Percentiles rank a stretch among this genome's conserved stretches.
These are phyloP conservation scores for Chlorella sorokiniana DNA, from an alignment of 139 green algal genomes.

Conservation along the genomic window DNA sequence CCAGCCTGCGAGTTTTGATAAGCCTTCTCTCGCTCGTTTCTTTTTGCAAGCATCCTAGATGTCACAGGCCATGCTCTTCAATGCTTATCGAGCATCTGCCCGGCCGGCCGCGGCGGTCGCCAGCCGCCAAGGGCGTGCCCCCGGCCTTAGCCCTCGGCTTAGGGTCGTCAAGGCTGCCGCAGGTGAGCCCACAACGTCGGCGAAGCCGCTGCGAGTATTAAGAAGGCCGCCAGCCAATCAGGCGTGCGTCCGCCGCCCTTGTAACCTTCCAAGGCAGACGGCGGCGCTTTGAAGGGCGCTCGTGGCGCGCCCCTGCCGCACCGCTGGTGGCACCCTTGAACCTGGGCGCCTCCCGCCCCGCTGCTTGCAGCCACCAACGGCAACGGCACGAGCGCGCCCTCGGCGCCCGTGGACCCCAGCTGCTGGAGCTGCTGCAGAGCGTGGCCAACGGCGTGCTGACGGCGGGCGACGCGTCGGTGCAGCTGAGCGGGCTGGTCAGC, in stretches of 20 bases:
- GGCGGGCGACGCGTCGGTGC: conserved; percentile 29
- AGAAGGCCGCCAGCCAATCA: too few relatives aligned
- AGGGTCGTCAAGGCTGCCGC: neutral
- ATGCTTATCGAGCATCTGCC: too few relatives aligned
- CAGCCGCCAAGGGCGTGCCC: too few relatives aligned
- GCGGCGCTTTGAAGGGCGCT: neutral
- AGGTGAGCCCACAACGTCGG: neutral
- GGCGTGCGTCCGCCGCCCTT: too few relatives aligned
- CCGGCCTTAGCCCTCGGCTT: neutral
- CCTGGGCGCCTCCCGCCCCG: neutral
- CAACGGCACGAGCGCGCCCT: neutral
- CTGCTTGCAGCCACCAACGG: conserved; percentile 6
- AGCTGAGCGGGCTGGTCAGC: conserved; percentile 33
- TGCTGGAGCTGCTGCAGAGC: conserved; percentile 39
- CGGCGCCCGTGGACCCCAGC: neutral
- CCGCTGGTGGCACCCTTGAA: too few relatives aligned
- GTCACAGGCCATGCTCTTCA: too few relatives aligned
- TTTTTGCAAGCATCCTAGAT: too few relatives aligned
- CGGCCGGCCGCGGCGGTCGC: too few relatives aligned
- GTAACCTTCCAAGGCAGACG: too few relatives aligned
- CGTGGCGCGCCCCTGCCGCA: neutral
- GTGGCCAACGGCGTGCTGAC: conserved; percentile 38
- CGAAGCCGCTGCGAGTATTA: too few relatives aligned
- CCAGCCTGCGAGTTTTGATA: too few relatives aligned
- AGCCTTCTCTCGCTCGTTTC: too few relatives aligned